These are phyloP conservation scores for Dissophora ornata DNA, from an alignment of 192 early-diverging fungal genomes.

Conservation along the genomic window DNA sequence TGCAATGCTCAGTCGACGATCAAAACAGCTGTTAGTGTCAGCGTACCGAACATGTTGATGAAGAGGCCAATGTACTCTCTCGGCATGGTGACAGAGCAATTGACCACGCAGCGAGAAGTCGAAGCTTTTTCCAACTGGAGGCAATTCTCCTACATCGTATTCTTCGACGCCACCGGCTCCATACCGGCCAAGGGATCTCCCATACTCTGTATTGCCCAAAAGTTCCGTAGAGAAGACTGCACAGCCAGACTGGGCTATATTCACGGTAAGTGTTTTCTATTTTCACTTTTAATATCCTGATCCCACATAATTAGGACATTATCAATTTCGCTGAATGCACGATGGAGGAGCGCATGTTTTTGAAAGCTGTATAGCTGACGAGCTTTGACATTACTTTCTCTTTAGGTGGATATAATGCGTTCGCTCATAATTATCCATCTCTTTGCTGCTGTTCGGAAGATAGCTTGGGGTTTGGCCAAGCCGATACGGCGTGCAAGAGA, in stretches of 20 bases:
- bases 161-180: conserved; percentile 73
- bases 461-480: not conserved
- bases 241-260: conserved; percentile 56
- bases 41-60: conserved; percentile 78
- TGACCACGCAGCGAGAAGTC: conserved; percentile 63
- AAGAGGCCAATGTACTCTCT: conserved; percentile 74
- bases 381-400: not conserved
- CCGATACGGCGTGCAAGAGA: not conserved
- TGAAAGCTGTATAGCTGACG: too few species aligned
- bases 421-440: conserved; percentile 35
- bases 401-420: conserved; percentile 63
- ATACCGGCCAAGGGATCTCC: conserved; percentile 59
- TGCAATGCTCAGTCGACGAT: conserved; percentile 67
- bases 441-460: conserved; percentile 33
- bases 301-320: too few species aligned
- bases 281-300: not conserved
- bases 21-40: conserved; percentile 69
- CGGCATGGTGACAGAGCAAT: conserved; percentile 68
- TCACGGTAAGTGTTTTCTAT: conserved; percentile 43
- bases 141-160: conserved; percentile 65
- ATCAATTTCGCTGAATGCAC: too few species aligned
- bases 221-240: conserved; percentile 67
- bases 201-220: conserved; percentile 65
- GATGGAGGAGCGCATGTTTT: too few species aligned
- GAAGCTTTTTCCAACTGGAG: conserved; percentile 62